phyloP scores from a whole-genome alignment of 2,329 filamentous ascomycete species.

The Clonostachys byssicola region DNA sequence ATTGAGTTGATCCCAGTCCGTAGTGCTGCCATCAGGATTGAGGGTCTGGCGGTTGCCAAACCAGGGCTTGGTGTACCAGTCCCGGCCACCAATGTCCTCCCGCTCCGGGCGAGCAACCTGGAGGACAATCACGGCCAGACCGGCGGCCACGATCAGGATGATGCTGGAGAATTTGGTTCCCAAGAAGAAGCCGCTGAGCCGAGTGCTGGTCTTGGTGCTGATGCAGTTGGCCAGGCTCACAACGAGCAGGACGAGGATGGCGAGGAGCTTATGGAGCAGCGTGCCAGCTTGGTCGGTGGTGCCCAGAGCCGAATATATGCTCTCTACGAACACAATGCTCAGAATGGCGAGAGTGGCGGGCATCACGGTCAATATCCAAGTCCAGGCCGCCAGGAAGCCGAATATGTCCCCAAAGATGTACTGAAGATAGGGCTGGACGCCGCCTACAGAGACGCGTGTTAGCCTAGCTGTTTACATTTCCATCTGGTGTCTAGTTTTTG shows the following conservation, averaged over 20 bases:
- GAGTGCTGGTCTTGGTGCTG: conserved; percentile 50
- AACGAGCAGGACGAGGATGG: conserved; percentile 38
- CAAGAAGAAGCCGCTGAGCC: conserved; percentile 52
- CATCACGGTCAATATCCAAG: conserved; percentile 62
- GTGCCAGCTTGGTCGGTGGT: conserved; percentile 36
- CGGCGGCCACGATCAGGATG: conserved; percentile 40
- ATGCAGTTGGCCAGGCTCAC: conserved; percentile 49
- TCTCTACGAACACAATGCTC: conserved; percentile 60
- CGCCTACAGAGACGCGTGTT: conserved; percentile 28
- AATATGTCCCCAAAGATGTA: conserved; percentile 57
- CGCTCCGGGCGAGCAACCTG: conserved; percentile 27
- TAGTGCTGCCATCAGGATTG: conserved; percentile 42
- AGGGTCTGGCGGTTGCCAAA: conserved; percentile 45
- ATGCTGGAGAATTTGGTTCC: conserved; percentile 48
- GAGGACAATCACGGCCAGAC: conserved; percentile 37
- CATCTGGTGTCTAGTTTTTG: too few relatives aligned
- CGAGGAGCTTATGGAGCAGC: conserved; percentile 45
- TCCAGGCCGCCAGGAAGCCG: conserved; percentile 62
- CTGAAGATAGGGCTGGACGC: conserved; percentile 58
- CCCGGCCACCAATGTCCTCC: conserved; percentile 34
- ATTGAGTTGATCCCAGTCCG: conserved; percentile 41
- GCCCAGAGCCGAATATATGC: conserved; percentile 47
- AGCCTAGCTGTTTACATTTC: background rate
- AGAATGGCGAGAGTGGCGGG: conserved; percentile 61
- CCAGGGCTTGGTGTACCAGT: conserved; percentile 51